Percentiles rank a stretch among this genome's conserved stretches.
Conservation (phyloP, 345 rosid species). For the Corchorus capsularis region DNA sequence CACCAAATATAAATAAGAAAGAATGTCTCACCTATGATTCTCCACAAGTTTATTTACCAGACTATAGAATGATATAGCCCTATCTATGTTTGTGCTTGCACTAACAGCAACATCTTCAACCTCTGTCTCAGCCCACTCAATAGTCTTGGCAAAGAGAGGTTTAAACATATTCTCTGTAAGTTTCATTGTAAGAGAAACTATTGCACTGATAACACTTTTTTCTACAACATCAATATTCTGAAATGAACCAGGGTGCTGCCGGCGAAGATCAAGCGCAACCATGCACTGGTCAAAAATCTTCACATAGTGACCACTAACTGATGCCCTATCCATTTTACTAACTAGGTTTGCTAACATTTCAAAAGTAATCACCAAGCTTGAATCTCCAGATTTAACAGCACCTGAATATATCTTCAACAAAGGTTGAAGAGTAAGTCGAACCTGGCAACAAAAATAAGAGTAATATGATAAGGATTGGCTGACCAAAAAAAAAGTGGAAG, state of each 20-base stretch:
- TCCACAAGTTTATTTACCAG: slow-evolving; percentile 78
- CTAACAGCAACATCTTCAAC: slow-evolving; percentile 44
- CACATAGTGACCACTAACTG: slow-evolving; percentile 57
- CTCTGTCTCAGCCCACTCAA: slow-evolving; percentile 85
- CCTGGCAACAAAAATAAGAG: slow-evolving; percentile 42
- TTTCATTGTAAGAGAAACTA: slow-evolving; percentile 76
- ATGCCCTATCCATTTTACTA: slow-evolving; percentile 71
- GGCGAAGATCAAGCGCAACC: slow-evolving; percentile 82
- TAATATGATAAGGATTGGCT: background rate
- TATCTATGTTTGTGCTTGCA: slow-evolving; percentile 46
- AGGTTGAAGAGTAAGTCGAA: slow-evolving; percentile 82
- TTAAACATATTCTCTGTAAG: slow-evolving; percentile 92
- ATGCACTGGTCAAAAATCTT: slow-evolving; percentile 82
- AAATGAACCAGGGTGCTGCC: slow-evolving; percentile 58
- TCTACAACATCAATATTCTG: slow-evolving; percentile 65
- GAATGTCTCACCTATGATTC: slow-evolving; percentile 67
- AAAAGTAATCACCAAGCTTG: slow-evolving; percentile 68
- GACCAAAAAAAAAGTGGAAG: background rate
- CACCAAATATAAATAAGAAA: background rate
- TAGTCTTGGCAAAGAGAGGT: slow-evolving; percentile 77
- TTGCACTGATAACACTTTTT: slow-evolving; percentile 60
- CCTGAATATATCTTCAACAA: slow-evolving; percentile 61
- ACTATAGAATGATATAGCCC: slow-evolving; percentile 78
- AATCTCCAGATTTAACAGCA: slow-evolving; percentile 75
- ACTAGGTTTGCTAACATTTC: slow-evolving; percentile 71